These are phyloP conservation scores for Axilococcus clingmanii DNA, from an alignment of 139 green algal species.

Conservation along the genomic window DNA sequence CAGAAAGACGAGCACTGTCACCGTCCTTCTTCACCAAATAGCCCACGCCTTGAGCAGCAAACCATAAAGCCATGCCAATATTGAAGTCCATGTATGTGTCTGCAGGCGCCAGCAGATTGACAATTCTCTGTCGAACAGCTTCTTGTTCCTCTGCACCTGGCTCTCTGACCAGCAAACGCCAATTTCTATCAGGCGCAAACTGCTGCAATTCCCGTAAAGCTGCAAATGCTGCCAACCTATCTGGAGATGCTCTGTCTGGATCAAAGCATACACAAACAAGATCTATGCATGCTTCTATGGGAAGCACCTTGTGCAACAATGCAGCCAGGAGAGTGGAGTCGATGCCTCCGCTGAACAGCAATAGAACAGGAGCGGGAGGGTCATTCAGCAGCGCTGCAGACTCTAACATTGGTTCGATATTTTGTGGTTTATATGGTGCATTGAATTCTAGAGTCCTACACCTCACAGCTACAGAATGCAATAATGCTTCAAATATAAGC, in stretches of 20 bases:
- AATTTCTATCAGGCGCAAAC: slow-evolving; percentile 44
- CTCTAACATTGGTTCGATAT: not conserved
- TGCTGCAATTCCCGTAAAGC: slow-evolving; percentile 55
- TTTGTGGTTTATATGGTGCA: not conserved
- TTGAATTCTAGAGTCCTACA: not conserved
- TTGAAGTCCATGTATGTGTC: slow-evolving; percentile 93
- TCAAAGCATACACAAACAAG: slow-evolving; percentile 88
- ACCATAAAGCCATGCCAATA: slow-evolving; percentile 85
- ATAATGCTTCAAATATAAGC: not conserved
- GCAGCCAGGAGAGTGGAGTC: slow-evolving; percentile 78
- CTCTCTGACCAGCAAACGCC: slow-evolving; percentile 75
- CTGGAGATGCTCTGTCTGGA: slow-evolving; percentile 54
- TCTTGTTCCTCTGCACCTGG: slow-evolving; percentile 59
- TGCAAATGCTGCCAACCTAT: slow-evolving; percentile 56
- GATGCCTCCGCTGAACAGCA: slow-evolving; percentile 85
- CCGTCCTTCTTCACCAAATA: slow-evolving; percentile 2
- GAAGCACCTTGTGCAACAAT: slow-evolving; percentile 48
- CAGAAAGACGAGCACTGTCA: not conserved
- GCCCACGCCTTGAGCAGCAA: slow-evolving; percentile 53
- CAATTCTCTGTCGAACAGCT: slow-evolving; percentile 30
- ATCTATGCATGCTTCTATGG: slow-evolving; percentile 54
- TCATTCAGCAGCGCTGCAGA: not conserved
- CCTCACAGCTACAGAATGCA: slow-evolving; percentile 2
- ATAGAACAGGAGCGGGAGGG: slow-evolving; percentile 39
- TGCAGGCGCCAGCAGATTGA: slow-evolving; percentile 65